These are phyloP conservation scores for Sugiyamaella paludigena DNA, from an alignment of 1,139 yeast species.

Conservation along the genomic window DNA sequence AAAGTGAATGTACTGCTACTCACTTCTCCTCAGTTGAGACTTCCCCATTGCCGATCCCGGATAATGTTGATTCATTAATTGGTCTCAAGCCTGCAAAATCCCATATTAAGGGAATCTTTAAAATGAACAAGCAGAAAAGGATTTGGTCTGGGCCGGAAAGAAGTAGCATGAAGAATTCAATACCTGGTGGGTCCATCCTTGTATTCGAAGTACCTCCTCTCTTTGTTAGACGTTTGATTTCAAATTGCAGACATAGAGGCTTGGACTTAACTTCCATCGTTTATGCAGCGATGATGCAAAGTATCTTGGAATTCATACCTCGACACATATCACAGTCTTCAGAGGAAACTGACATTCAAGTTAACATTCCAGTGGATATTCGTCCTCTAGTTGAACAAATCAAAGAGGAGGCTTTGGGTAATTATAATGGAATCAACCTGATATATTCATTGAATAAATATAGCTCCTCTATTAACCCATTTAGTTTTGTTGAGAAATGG, in stretches of 20 bases:
- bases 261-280: slow-evolving; percentile 16
- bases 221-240: slow-evolving; percentile 5
- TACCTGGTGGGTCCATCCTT: background rate
- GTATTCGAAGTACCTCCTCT: slow-evolving; percentile 12
- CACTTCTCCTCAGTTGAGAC: slow-evolving; percentile 4
- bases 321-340: background rate
- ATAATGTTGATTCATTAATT: background rate
- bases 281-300: slow-evolving; percentile 18
- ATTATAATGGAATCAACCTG: background rate
- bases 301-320: slow-evolving; percentile 15
- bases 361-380: slow-evolving; percentile 12
- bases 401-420: slow-evolving; percentile 11
- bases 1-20: background rate
- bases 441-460: slow-evolving; percentile 5
- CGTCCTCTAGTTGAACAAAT: slow-evolving; percentile 10
- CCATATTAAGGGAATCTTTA: slow-evolving; percentile 6
- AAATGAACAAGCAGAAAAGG: slow-evolving; percentile 8
- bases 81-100: slow-evolving; percentile 8
- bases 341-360: slow-evolving; percentile 4
- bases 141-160: slow-evolving; percentile 12
- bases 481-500: slow-evolving; percentile 14
- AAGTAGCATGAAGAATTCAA: background rate
- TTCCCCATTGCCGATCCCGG: slow-evolving; percentile 9
- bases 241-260: slow-evolving; percentile 16
- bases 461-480: slow-evolving; percentile 2